Percentiles rank a stretch among this genome's conserved stretches.
Evolutionary conservation across 139 green algal species (phyloP).

Genomic region (Gonium pectorale): DNA sequence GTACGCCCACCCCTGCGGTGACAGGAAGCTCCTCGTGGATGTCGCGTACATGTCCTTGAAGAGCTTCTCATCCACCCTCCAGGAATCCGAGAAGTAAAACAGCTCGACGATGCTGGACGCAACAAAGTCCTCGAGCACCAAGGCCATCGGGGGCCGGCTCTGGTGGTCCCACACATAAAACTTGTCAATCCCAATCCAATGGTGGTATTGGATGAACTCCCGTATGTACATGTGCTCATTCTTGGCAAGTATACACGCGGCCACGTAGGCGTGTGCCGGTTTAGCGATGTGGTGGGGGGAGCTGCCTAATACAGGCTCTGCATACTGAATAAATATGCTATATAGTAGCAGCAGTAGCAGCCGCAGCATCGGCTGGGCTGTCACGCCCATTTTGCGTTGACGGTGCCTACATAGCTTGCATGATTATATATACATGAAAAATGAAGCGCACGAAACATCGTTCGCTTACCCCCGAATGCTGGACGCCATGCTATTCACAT

Average conservation of each 20-base stretch:
- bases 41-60: slow-evolving; percentile 7
- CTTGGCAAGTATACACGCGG: slow-evolving; percentile 19
- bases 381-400: no score
- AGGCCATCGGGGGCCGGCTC: neutral
- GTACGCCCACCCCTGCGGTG: slow-evolving; percentile 36
- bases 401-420: no score
- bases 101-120: neutral
- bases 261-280: slow-evolving; percentile 23
- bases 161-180: slow-evolving; percentile 45
- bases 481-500: no score
- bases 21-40: slow-evolving; percentile 3
- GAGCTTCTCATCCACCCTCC: neutral
- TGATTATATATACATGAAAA: no score
- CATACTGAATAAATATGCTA: no score
- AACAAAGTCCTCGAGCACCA: slow-evolving; percentile 20
- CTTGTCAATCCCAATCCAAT: slow-evolving; percentile 30
- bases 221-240: slow-evolving; percentile 36
- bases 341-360: no score
- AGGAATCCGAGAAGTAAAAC: slow-evolving; percentile 11
- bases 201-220: slow-evolving; percentile 35
- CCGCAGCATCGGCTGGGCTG: no score
- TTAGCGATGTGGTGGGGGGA: no score
- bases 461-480: no score
- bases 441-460: no score
- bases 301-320: no score